These are phyloP conservation scores for Microthlaspi erraticum DNA, from an alignment of 345 rosid genomes.

Conservation along the genomic window DNA sequence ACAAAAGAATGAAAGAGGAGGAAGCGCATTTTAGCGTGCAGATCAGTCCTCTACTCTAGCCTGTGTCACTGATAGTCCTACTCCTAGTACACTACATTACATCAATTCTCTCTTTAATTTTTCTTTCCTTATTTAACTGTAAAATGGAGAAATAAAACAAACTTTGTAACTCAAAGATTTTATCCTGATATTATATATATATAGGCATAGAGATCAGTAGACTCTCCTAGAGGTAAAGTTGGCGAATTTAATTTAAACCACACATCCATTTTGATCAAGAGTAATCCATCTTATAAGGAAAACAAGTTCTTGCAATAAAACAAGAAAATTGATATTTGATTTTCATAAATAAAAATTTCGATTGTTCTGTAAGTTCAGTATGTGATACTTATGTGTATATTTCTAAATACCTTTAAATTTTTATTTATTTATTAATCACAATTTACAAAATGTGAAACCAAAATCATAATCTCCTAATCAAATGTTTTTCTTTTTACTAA, in stretches of 20 bases:
- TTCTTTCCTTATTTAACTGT: neutral
- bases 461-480: too few relatives aligned
- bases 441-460: too few relatives aligned
- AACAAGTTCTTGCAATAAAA: too few relatives aligned
- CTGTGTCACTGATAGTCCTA: slow-evolving; percentile 27
- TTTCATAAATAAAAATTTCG: too few relatives aligned
- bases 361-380: too few relatives aligned
- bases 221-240: neutral
- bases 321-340: too few relatives aligned
- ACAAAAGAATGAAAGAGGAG: neutral
- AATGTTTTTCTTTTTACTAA: neutral
- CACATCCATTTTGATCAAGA: too few relatives aligned
- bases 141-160: slow-evolving; percentile 2
- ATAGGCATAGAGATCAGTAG: neutral
- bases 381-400: too few relatives aligned
- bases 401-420: too few relatives aligned
- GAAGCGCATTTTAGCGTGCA: slow-evolving; percentile 33
- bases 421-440: too few relatives aligned
- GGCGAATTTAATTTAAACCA: too few relatives aligned
- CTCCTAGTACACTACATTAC: slow-evolving; percentile 22
- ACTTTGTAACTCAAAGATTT: neutral
- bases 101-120: slow-evolving; percentile 4
- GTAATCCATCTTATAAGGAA: too few relatives aligned
- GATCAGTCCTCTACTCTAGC: slow-evolving; percentile 10
- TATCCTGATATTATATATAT: neutral